A percentile compares a stretch with the other conserved stretches of the same genome.
phyloP scores from a whole-genome alignment of 2,329 filamentous ascomycete genomes.

The Metarhizium humberi region DNA sequence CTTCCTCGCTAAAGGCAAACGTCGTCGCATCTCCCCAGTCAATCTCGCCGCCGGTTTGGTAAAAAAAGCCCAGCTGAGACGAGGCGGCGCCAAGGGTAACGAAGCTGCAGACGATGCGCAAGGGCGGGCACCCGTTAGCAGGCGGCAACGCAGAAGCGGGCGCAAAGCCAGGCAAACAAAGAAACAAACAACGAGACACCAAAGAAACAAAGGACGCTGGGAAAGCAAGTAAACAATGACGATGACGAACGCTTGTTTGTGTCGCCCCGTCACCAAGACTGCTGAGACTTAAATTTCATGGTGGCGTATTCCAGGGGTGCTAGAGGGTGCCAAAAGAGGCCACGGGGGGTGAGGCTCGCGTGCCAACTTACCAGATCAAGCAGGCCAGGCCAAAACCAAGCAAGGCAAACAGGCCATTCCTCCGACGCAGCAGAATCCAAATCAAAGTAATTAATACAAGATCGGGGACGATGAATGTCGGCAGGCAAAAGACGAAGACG shows the following conservation, averaged over 20 bases:
- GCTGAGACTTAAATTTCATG: neutral
- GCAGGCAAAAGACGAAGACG: slow-evolving; percentile 21
- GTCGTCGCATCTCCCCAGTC: slow-evolving; percentile 21
- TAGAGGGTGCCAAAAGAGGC: slow-evolving; percentile 2
- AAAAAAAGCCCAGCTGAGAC: slow-evolving; percentile 22
- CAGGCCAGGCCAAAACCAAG: slow-evolving; percentile 12
- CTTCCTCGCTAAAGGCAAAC: slow-evolving; percentile 20
- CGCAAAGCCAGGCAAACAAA: too few relatives aligned
- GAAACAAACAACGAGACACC: too few relatives aligned
- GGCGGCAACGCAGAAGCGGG: too few relatives aligned
- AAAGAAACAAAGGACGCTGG: too few relatives aligned
- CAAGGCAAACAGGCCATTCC: slow-evolving; percentile 13
- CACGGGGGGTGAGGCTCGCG: neutral
- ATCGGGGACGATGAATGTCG: slow-evolving; percentile 21
- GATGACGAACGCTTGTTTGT: too few relatives aligned
- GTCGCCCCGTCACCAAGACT: neutral
- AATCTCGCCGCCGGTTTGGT: slow-evolving; percentile 21
- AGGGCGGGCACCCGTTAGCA: neutral
- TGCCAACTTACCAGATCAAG: slow-evolving; percentile 17
- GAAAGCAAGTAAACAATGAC: too few relatives aligned
- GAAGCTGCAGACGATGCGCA: slow-evolving; percentile 10
- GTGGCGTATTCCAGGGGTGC: neutral
- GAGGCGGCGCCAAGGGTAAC: slow-evolving; percentile 18
- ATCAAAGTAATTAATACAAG: slow-evolving; percentile 14
- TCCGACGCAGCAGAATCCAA: slow-evolving; percentile 16